A percentile compares a stretch with the other conserved stretches of the same genome.
Conservation (phyloP, 305 asterid genomes). For the Fraxinus platypoda region DNA sequence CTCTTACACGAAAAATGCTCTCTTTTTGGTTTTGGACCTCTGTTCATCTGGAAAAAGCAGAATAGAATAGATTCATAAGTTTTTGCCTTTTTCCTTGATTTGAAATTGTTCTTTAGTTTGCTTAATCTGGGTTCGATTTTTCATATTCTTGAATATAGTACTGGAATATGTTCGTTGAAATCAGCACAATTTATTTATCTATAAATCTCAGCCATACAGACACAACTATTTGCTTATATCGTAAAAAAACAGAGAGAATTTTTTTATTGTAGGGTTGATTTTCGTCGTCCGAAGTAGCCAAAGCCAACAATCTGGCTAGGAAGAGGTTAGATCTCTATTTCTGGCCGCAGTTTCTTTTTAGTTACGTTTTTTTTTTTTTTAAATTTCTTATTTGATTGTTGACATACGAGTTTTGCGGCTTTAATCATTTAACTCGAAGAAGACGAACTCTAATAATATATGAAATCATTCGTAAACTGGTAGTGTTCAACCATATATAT, state of each 20-base stretch:
- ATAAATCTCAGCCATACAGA: conserved; percentile 27
- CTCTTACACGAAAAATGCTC: not conserved
- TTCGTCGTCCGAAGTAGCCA: not conserved
- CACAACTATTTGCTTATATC: not conserved
- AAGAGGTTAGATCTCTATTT: conserved; percentile 42
- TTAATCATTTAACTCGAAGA: not conserved
- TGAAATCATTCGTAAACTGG: not conserved
- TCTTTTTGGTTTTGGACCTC: not conserved
- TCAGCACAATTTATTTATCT: conserved; percentile 16
- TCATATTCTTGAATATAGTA: not conserved
- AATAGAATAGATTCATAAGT: not conserved
- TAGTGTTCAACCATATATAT: not conserved
- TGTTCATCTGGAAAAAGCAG: not conserved
- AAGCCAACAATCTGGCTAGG: conserved; percentile 57
- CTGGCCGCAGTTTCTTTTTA: not conserved
- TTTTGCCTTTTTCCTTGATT: not conserved
- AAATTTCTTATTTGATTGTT: not conserved
- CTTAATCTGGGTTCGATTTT: not conserved
- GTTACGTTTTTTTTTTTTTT: not conserved
- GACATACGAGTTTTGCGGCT: not conserved
- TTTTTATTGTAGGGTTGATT: not conserved
- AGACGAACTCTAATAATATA: not conserved
- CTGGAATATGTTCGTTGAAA: not conserved
- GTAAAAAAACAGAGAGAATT: not conserved
- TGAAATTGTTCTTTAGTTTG: not conserved